Conservation (phyloP, 1,139 yeast species). For the Pichia sp. region DNA sequence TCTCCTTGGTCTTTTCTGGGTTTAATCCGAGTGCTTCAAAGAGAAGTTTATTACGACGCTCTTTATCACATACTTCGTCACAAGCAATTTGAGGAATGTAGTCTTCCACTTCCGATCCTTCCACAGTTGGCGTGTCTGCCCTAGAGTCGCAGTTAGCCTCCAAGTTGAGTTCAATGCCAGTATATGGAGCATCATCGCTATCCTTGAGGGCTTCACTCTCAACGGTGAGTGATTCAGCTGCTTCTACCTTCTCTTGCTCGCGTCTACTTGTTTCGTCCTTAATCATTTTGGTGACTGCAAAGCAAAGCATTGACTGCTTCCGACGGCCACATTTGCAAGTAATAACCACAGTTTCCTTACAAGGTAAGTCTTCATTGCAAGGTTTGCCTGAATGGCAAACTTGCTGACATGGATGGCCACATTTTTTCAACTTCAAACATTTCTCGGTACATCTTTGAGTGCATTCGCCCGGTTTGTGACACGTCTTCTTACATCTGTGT, state of each 20-base stretch:
- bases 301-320: slow-evolving; percentile 39
- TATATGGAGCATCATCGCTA: not conserved
- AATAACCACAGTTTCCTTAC: slow-evolving; percentile 45
- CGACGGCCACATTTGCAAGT: slow-evolving; percentile 62
- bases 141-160: too few species aligned
- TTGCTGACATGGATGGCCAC: slow-evolving; percentile 59
- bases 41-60: slow-evolving; percentile 53
- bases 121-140: not conserved
- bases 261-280: not conserved
- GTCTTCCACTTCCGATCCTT: not conserved
- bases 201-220: too few species aligned
- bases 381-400: slow-evolving; percentile 56
- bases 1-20: slow-evolving; percentile 10
- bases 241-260: not conserved
- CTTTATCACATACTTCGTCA: slow-evolving; percentile 62
- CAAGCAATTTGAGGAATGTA: slow-evolving; percentile 31
- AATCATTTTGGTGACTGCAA: slow-evolving; percentile 27
- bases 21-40: slow-evolving; percentile 47
- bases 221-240: too few species aligned
- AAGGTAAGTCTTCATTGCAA: slow-evolving; percentile 40
- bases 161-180: not conserved
- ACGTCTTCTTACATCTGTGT: slow-evolving; percentile 60
- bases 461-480: slow-evolving; percentile 35
- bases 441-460: slow-evolving; percentile 40
- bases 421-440: slow-evolving; percentile 48